A percentile compares a stretch with the other conserved stretches of the same genome.
Conservation (phyloP, 2,329 filamentous ascomycete species). For the Trichoderma polysporum region DNA sequence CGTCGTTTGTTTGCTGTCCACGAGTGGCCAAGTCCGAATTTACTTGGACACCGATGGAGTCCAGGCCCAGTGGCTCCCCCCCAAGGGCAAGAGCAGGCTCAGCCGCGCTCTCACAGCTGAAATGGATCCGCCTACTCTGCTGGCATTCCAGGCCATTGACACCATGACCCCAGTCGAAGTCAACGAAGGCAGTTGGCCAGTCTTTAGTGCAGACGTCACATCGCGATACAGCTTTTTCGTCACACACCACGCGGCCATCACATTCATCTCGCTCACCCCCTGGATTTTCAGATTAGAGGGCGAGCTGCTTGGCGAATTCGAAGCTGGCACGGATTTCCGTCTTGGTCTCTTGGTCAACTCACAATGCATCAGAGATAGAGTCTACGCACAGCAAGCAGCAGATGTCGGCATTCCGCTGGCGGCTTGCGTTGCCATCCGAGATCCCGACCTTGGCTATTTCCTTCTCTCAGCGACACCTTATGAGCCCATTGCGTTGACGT, state of each 20-base stretch:
- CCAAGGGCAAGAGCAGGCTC: slow-evolving; percentile 51
- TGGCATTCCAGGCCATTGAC: slow-evolving; percentile 64
- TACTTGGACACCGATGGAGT: slow-evolving; percentile 62
- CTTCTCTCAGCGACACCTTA: slow-evolving; percentile 59
- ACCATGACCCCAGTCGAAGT: slow-evolving; percentile 56
- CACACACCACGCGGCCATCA: slow-evolving; percentile 61
- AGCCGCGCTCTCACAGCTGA: slow-evolving; percentile 41
- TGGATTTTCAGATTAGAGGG: slow-evolving; percentile 65
- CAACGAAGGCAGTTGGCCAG: slow-evolving; percentile 58
- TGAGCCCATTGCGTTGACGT: slow-evolving; percentile 58
- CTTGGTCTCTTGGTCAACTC: slow-evolving; percentile 60
- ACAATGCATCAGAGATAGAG: slow-evolving; percentile 56
- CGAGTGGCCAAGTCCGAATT: slow-evolving; percentile 60
- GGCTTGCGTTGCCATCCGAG: slow-evolving; percentile 53
- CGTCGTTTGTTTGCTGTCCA: slow-evolving; percentile 59
- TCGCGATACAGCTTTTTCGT: slow-evolving; percentile 64
- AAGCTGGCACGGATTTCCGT: slow-evolving; percentile 61
- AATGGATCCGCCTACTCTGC: slow-evolving; percentile 47
- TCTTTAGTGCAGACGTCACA: slow-evolving; percentile 60
- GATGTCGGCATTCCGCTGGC: slow-evolving; percentile 51
- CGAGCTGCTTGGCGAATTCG: slow-evolving; percentile 56
- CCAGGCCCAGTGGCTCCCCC: slow-evolving; percentile 65
- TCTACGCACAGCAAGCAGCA: slow-evolving; percentile 54
- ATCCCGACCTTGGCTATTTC: slow-evolving; percentile 64
- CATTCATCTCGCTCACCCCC: slow-evolving; percentile 57